A percentile compares a stretch with the other conserved stretches of the same genome.
Conservation (phyloP, 106 monocot genomes). For the Acorus calamus region DNA sequence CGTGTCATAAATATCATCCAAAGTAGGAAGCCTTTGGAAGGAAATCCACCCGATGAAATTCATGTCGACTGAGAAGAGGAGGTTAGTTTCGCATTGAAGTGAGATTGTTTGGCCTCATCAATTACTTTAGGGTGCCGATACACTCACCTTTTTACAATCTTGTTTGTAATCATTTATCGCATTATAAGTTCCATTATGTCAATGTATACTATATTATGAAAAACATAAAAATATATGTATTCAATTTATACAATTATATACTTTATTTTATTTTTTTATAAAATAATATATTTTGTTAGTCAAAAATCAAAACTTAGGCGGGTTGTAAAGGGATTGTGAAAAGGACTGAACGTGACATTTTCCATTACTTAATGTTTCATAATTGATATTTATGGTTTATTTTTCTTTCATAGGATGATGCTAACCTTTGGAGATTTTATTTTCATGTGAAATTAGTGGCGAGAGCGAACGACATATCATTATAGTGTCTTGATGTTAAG, state of each 20-base stretch:
- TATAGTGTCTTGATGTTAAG: no score
- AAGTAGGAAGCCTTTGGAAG: conserved; percentile 4
- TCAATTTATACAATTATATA: background rate
- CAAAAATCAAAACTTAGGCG: background rate
- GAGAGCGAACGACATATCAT: conserved; percentile 12
- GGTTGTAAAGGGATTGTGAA: no score
- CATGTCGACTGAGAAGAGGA: conserved; percentile 26
- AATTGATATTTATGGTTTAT: background rate
- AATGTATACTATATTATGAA: no score
- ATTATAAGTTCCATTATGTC: no score
- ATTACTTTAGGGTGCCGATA: no score
- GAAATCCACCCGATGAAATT: conserved; percentile 6
- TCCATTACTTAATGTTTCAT: background rate
- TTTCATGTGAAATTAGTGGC: conserved; percentile 28
- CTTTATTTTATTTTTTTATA: background rate
- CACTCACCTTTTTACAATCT: no score
- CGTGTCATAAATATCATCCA: conserved; percentile 30
- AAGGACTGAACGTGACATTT: no score
- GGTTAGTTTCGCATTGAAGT: conserved; percentile 4
- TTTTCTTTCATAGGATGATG: conserved; percentile 18
- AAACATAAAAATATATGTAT: no score
- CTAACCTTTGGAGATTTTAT: conserved; percentile 29
- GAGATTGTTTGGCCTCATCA: no score
- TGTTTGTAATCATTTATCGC: no score
- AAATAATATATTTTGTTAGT: background rate